Evolutionary conservation across 2,329 filamentous ascomycete genomes (phyloP).

Genomic region (Pezicula rhizophila): DNA sequence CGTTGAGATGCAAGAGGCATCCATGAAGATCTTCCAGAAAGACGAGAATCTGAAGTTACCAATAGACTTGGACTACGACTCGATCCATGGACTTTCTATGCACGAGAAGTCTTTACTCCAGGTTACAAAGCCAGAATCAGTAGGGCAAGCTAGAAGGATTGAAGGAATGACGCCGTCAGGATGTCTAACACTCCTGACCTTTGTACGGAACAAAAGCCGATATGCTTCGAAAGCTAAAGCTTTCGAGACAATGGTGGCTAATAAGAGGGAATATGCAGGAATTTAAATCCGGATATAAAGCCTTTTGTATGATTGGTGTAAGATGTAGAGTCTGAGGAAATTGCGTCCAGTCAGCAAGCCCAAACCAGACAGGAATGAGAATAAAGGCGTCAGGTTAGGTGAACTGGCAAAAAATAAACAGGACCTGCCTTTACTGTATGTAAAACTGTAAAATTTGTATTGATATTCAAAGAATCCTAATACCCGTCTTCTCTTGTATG

Average conservation of each 20-base stretch:
- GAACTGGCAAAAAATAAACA: too few species aligned
- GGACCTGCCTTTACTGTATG: too few species aligned
- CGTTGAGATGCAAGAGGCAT: constrained; percentile 63
- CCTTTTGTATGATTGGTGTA: too few species aligned
- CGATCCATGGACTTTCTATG: constrained; percentile 66
- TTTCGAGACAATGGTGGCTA: constrained; percentile 13
- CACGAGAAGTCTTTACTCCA: constrained; percentile 72
- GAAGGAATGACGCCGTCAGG: constrained; percentile 69
- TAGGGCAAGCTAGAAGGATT: constrained; percentile 82
- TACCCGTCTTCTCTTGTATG: too few species aligned
- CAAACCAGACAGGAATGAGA: too few species aligned
- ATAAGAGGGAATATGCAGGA: constrained; percentile 6
- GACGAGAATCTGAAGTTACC: constrained; percentile 75
- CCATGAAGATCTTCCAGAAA: constrained; percentile 60
- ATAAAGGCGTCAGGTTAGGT: too few species aligned
- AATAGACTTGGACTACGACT: constrained; percentile 67
- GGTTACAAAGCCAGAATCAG: constrained; percentile 68
- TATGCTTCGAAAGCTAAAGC: constrained; percentile 9
- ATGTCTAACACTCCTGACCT: constrained; percentile 53
- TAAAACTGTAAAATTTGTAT: too few species aligned
- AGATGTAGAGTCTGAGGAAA: too few species aligned
- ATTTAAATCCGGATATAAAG: neutral
- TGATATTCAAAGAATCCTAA: too few species aligned
- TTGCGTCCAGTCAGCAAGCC: too few species aligned
- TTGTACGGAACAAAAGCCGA: constrained; percentile 37